Evolutionary conservation across 306 rosid species (phyloP), one percentile per base, ranked within the genome.

Genomic region (Gastrolobium bilobum): DNA sequence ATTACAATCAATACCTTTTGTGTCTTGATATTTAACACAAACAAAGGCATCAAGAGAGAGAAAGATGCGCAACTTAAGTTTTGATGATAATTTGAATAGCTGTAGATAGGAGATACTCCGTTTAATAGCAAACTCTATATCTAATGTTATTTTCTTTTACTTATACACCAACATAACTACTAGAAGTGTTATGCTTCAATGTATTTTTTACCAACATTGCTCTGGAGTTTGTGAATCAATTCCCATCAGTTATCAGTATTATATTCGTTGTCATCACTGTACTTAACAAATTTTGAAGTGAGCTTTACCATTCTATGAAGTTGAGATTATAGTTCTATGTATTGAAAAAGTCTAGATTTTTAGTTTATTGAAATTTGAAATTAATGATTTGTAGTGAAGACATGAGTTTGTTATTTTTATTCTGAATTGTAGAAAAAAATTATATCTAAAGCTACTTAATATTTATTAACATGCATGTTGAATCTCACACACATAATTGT

Each of bases 321-420:
- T 47, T 59, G 60, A 47, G 44, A 68, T 46, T 57, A 34, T 10
- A 4, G 60, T 78, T 78, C 76, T 35, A 11, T 58, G 43, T 11
- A 2, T 14, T 6, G 43, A 9, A 47, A 35, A 34, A 1, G 2
- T 38, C 29, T 37, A 59, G 46, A 70, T 69, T 48, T 59, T 37
- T 51, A 59, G 46, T 47, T 37, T 5, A 67, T 42, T 77, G 75
- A 43, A 69, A 13, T 47, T 34, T 78, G 26, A 11, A 78, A 48
- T 20, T 69, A 48, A 59, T 47, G 47, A 31, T 46, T 46, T 69
- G 26, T 68, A 33, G n/a, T 44, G 56, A 50, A 59, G 53, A 37
- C 47, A 60, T 69, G 69, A 39, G 52, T 82, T 74, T 60, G 38
- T 14, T 20, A 20, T 20, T 31, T 48, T 60, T 51, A 20, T 52